Conservation (phyloP, 2,329 filamentous ascomycete genomes). For the Furcasterigmium furcatum region DNA sequence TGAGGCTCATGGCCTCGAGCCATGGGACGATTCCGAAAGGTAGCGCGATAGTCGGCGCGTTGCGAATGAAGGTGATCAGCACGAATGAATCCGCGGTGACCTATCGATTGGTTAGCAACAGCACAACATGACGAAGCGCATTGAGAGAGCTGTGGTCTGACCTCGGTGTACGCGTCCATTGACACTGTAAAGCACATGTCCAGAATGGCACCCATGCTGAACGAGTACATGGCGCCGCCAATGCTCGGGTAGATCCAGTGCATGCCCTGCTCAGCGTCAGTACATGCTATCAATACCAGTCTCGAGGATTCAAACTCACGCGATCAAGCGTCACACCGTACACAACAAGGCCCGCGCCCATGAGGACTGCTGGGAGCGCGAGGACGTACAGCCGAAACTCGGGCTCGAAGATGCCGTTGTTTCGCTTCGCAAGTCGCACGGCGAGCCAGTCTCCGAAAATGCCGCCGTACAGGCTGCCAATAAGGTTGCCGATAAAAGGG, state of each 20-base stretch:
- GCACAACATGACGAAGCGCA: too few species aligned
- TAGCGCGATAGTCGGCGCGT: too few species aligned
- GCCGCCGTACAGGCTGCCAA: conserved; percentile 27
- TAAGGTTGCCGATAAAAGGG: conserved; percentile 31
- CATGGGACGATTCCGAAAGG: too few species aligned
- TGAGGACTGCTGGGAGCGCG: conserved; percentile 23
- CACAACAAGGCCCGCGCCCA: conserved; percentile 32
- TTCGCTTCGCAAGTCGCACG: not conserved
- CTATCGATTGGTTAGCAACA: too few species aligned
- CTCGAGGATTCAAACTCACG: too few species aligned
- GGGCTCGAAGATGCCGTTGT: conserved; percentile 8
- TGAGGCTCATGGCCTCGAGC: too few species aligned
- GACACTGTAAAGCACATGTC: conserved; percentile 30
- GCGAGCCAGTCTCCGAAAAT: conserved; percentile 12
- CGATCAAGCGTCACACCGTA: conserved; percentile 31
- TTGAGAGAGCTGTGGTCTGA: too few species aligned
- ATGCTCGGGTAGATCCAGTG: conserved; percentile 37
- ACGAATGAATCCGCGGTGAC: too few species aligned
- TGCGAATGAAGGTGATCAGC: too few species aligned
- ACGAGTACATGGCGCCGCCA: conserved; percentile 29
- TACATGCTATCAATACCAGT: conserved; percentile 19
- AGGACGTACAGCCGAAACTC: conserved; percentile 42
- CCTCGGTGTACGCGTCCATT: conserved; percentile 33
- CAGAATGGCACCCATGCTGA: conserved; percentile 32
- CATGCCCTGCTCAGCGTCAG: conserved; percentile 29